Evolutionary conservation across 495 filamentous ascomycete genomes (phyloP), one percentile per base, ranked within the genome.

Genomic region (Articulospora tetracladia): DNA sequence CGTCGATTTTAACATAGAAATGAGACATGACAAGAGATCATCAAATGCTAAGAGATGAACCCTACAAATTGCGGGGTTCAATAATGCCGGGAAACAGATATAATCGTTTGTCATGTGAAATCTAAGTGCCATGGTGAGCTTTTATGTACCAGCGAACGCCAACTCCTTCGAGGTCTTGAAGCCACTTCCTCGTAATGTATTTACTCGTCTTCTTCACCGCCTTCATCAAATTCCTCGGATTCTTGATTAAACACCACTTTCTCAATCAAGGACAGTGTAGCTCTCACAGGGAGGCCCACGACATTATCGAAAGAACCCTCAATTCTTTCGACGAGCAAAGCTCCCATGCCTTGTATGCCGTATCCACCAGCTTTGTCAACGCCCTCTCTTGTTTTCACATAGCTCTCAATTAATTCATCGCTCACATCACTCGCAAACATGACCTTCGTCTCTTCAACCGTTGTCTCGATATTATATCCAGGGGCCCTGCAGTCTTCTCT

Each of bases 351-450:
- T 73, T 98, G 94, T 46, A 98, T 78, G 11, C 91, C 95, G 74
- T 98, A 98, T 0, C 94, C 95, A 1, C 94, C 94, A 0, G 94
- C 95, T 79, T 98, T 98, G 73, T 98, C 94, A 24, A 79, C 91
- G 1, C 95, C 94, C 76, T 98, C 95, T 44, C 95, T 78, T 32
- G 93, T 98, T 60, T 78, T 78, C 57, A 98, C 92, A 77, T 98
- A 98, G 25, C 86, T 83, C 70, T 89, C 71, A 28, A 98, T 84
- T 73, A 96, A 67, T 24, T 96, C 93, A 72, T 97, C 91, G 58
- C 83, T 85, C 26, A 88, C 86, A 47, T 77, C 79, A 52, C 74
- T 76, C 71, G 86, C 87, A 75, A 98, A 98, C 65, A 75, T 76
- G 19, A 98, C 94, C 51, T 75, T 74, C 49, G 94, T 97, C 79